These are phyloP conservation scores for Melaleuca quinquenervia DNA, from an alignment of 345 rosid genomes.

Conservation along the genomic window DNA sequence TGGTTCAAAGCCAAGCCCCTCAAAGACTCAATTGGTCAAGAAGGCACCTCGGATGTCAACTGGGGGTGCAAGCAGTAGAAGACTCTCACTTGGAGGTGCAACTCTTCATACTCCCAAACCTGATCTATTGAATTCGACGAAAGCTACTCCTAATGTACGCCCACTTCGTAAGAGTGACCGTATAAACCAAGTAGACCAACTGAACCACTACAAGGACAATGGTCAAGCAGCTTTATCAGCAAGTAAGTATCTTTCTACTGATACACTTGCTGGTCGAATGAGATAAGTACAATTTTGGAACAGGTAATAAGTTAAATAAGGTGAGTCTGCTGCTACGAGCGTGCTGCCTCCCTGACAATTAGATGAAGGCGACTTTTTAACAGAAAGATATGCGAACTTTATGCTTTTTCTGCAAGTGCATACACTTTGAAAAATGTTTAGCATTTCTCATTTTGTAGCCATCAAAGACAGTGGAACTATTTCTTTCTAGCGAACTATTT, in stretches of 20 bases:
- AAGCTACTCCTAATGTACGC: constrained; percentile 34
- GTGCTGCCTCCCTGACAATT: not conserved
- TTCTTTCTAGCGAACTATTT: not conserved
- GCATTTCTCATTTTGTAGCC: not conserved
- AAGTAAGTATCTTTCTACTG: constrained; percentile 23
- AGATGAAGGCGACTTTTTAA: not conserved
- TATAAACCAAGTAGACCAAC: constrained; percentile 20
- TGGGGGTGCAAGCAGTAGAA: constrained; percentile 64
- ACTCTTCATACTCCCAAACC: constrained; percentile 63
- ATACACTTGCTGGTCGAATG: not conserved
- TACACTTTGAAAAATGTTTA: not conserved
- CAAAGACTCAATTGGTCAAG: constrained; percentile 62
- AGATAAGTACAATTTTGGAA: not conserved
- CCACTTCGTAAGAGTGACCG: constrained; percentile 44
- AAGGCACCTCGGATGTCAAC: constrained; percentile 69
- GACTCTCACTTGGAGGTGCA: constrained; percentile 69
- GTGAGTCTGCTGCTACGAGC: not conserved
- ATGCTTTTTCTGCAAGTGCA: not conserved
- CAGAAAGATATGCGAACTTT: not conserved
- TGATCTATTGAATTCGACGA: constrained; percentile 26
- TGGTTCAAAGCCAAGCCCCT: constrained; percentile 95
- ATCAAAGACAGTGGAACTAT: not conserved
- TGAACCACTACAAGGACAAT: constrained; percentile 29
- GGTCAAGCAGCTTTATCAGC: constrained; percentile 36
- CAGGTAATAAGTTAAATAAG: not conserved